phyloP scores from a whole-genome alignment of 768 basidiomycete genomes.

The Termitomyces sp. region DNA sequence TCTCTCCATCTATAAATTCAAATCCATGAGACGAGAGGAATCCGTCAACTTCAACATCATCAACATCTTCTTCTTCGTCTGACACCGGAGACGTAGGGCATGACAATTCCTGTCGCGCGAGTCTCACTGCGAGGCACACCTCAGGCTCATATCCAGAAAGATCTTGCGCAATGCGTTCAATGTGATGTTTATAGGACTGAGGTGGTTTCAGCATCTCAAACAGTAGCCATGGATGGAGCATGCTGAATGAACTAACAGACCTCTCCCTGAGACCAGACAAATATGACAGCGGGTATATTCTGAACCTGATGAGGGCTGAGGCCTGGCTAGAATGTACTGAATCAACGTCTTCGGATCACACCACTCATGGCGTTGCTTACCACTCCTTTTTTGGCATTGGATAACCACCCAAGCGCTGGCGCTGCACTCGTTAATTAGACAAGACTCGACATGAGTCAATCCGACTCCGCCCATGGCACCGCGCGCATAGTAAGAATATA shows the following conservation, averaged over 20 bases:
- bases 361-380: too few species aligned
- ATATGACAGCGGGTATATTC: slow-evolving; percentile 67
- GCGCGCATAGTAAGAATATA: too few species aligned
- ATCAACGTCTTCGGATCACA: too few species aligned
- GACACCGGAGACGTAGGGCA: not conserved
- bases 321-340: too few species aligned
- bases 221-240: slow-evolving; percentile 7
- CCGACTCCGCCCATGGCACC: too few species aligned
- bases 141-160: slow-evolving; percentile 59
- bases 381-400: too few species aligned
- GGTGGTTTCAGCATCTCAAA: slow-evolving; percentile 14
- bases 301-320: slow-evolving; percentile 38
- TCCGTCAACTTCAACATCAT: slow-evolving; percentile 57
- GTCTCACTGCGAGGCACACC: slow-evolving; percentile 65
- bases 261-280: slow-evolving; percentile 66
- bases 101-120: slow-evolving; percentile 25
- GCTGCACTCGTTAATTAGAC: not conserved
- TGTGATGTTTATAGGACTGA: slow-evolving; percentile 58
- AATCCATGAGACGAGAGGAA: slow-evolving; percentile 70
- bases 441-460: not conserved
- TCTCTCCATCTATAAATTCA: slow-evolving; percentile 66
- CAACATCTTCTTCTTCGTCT: slow-evolving; percentile 28
- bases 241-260: slow-evolving; percentile 34
- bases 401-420: too few species aligned
- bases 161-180: slow-evolving; percentile 45